Conservation (phyloP, 202 grass and related monocot genomes). For the Cymbopogon flexuosus region DNA sequence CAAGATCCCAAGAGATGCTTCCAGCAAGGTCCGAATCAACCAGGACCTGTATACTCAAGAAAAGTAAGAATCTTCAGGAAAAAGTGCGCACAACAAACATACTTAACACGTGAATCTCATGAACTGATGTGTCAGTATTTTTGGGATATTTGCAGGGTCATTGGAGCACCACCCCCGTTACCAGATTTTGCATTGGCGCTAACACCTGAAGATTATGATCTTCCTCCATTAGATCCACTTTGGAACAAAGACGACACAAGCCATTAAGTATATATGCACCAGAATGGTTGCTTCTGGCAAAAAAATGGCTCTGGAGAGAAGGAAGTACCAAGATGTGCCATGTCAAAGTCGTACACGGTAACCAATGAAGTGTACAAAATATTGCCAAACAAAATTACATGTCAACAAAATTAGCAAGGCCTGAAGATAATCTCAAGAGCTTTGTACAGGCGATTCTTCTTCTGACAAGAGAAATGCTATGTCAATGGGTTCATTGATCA, state of each 20-base stretch:
- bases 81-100: background rate
- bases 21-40: conserved; percentile 85
- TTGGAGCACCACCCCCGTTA: conserved; percentile 62
- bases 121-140: conserved; percentile 17
- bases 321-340: conserved; percentile 20
- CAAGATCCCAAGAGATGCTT: conserved; percentile 93
- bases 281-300: conserved; percentile 22
- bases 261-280: conserved; percentile 22
- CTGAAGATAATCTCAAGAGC: conserved; percentile 43
- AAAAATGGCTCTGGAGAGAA: background rate
- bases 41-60: conserved; percentile 88
- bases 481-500: conserved; percentile 17
- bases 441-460: conserved; percentile 49
- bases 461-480: conserved; percentile 33
- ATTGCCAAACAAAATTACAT: background rate
- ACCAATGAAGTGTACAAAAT: conserved; percentile 39
- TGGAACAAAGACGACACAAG: conserved; percentile 61
- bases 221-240: conserved; percentile 63
- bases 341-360: conserved; percentile 16
- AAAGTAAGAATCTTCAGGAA: conserved; percentile 49
- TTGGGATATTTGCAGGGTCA: conserved; percentile 43
- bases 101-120: conserved; percentile 4
- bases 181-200: conserved; percentile 89
- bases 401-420: conserved; percentile 21
- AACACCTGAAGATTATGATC: conserved; percentile 89